A percentile compares a stretch with the other conserved stretches of the same genome.
These are phyloP conservation scores for Apiospora pterosperma DNA, from an alignment of 2,329 filamentous ascomycete genomes.

Conservation along the genomic window DNA sequence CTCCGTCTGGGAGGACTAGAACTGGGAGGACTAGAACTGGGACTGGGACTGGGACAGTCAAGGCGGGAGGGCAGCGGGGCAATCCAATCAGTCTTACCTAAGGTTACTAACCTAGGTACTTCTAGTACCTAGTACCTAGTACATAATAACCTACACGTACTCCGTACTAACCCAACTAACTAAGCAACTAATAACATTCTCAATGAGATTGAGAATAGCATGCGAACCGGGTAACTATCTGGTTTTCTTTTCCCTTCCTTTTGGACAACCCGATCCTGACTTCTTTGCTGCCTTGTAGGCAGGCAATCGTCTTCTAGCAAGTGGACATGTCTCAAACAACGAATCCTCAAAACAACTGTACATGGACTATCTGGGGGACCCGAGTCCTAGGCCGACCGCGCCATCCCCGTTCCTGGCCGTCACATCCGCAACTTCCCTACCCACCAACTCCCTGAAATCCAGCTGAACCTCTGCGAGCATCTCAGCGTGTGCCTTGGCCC, in stretches of 20 bases:
- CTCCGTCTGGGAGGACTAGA: no score
- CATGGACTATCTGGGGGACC: neutral
- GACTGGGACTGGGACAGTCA: neutral
- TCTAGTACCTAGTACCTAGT: neutral
- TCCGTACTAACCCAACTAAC: no score
- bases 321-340: no score
- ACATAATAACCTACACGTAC: no score
- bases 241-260: no score
- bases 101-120: neutral
- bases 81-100: neutral
- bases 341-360: neutral
- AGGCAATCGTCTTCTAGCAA: no score
- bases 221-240: no score
- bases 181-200: no score
- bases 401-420: conserved; percentile 18
- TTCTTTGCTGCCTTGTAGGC: no score
- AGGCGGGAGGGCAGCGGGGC: neutral
- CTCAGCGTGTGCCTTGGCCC: conserved; percentile 75
- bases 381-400: conserved; percentile 41
- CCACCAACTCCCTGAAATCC: conserved; percentile 83
- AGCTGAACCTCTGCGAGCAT: conserved; percentile 83
- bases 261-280: no score
- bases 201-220: no score
- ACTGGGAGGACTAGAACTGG: no score
- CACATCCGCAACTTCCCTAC: conserved; percentile 44